Conservation (phyloP, 257 asterid species). For the Petunia secreta region DNA sequence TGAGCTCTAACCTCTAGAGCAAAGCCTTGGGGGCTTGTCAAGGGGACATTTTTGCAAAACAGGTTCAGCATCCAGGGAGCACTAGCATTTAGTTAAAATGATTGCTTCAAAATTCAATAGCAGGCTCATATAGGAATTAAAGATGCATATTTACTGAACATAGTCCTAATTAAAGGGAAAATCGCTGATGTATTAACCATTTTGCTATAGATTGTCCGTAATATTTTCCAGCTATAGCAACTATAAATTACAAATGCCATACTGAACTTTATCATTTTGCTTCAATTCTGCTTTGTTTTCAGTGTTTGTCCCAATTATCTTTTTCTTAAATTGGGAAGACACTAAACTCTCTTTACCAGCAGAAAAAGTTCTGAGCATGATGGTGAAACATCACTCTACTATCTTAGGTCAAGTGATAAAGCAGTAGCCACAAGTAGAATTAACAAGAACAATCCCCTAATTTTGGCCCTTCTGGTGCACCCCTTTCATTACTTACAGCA, state of each 20-base stretch:
- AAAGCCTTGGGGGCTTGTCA: background rate
- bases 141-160: background rate
- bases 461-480: background rate
- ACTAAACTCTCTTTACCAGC: constrained; percentile 18
- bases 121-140: background rate
- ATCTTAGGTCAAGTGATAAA: constrained; percentile 20
- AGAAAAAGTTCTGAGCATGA: background rate
- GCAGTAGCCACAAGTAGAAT: constrained; percentile 19
- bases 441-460: constrained; percentile 2
- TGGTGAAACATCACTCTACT: constrained; percentile 21
- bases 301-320: background rate
- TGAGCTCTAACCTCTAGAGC: too few species aligned
- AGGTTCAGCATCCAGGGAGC: background rate
- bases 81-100: constrained; percentile 2
- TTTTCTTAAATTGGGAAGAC: constrained; percentile 16
- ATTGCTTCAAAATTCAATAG: background rate
- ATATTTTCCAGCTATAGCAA: background rate
- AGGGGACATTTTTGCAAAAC: constrained; percentile 12
- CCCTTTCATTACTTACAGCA: constrained; percentile 61
- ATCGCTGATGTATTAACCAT: constrained; percentile 17
- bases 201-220: background rate
- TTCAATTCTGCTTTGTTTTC: constrained; percentile 6
- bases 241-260: background rate
- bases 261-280: background rate
- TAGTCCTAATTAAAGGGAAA: background rate